Conservation (phyloP, 768 basidiomycete genomes). For the Sistotremastrum niveocremeum region DNA sequence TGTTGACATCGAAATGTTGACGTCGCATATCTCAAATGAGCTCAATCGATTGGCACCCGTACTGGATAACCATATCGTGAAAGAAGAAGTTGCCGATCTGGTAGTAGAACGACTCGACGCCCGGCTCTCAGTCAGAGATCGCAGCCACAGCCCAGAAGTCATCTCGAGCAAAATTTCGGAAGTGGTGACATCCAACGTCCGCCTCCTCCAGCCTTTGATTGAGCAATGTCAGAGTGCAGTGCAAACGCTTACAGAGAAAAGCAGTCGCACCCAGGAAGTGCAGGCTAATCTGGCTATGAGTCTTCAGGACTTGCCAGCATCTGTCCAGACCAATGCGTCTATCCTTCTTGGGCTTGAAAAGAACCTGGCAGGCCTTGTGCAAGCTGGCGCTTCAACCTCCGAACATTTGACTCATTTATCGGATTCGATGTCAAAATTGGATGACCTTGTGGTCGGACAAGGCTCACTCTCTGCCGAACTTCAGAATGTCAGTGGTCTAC, state of each 20-base stretch:
- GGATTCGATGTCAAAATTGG: no score
- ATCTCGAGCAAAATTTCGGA: constrained; percentile 1
- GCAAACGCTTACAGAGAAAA: background rate
- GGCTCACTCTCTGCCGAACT: no score
- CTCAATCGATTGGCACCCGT: constrained; percentile 59
- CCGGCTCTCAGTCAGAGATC: constrained; percentile 65
- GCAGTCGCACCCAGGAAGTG: constrained; percentile 1
- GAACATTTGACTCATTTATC: no score
- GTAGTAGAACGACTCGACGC: constrained; percentile 79
- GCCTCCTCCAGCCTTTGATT: background rate
- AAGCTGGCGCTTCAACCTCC: no score
- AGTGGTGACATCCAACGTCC: background rate
- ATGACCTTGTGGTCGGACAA: no score
- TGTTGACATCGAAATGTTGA: constrained; percentile 42
- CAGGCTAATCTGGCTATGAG: constrained; percentile 3
- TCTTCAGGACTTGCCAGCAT: constrained; percentile 5
- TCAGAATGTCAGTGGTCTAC: no score
- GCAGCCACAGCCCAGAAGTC: constrained; percentile 13
- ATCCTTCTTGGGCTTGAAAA: no score
- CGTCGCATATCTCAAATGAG: constrained; percentile 49
- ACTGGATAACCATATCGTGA: constrained; percentile 75
- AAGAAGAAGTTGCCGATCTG: constrained; percentile 79
- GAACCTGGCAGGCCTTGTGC: no score
- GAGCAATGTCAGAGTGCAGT: no score
- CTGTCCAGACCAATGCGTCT: background rate